Evolutionary conservation across 2,329 filamentous ascomycete species (phyloP), one percentile per base, ranked within the genome.

Genomic region (Hymenoscyphus scutula): DNA sequence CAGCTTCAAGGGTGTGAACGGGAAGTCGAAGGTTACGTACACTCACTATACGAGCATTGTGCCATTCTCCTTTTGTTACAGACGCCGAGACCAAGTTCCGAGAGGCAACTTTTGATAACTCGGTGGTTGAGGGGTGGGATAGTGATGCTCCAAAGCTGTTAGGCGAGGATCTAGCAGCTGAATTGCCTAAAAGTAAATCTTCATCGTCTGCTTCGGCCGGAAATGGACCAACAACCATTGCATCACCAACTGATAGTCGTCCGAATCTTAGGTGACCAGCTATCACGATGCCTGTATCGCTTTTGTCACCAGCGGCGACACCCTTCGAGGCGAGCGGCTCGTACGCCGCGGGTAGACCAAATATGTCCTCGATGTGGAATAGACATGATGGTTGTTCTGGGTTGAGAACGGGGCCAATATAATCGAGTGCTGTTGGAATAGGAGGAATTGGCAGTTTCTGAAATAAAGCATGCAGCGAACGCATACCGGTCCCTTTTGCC

Each of bases 311-410:
- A 77, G 74, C 54, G 10, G 25, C 19, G 13, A 51, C 45, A 1
- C 45, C 45, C 79, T 79, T 69, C 65, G 69, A 72, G 2, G 78
- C 75, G 17, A 76, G 74, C n/a, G 78, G 74, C 4, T 83, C 80
- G 65, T 86, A 87, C 1, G 86, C 85, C 0, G 84, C 83, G 1
- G 89, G 84, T 15, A 93, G 83, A 62, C 84, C 90, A 74, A 96
- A 98, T 1, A 92, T 87, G 69, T 97, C 94, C 73, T 98, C 94
- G 27, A 98, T 84, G 72, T 97, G 90, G 71, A 98, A 98, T 1
- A 97, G 77, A 37, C 84, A 84, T 4, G 79, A 78, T 1, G 86
- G 84, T 61, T 84, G 82, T 63, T 86, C 81, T 0, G 85, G 84
- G 62, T 86, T 86, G 59, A 86, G 72, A 51, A 78, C 77, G 19